Evolutionary conservation across 768 basidiomycete species (phyloP), one percentile per base, ranked within the genome.

Genomic region (Hysterangium stoloniferum): DNA sequence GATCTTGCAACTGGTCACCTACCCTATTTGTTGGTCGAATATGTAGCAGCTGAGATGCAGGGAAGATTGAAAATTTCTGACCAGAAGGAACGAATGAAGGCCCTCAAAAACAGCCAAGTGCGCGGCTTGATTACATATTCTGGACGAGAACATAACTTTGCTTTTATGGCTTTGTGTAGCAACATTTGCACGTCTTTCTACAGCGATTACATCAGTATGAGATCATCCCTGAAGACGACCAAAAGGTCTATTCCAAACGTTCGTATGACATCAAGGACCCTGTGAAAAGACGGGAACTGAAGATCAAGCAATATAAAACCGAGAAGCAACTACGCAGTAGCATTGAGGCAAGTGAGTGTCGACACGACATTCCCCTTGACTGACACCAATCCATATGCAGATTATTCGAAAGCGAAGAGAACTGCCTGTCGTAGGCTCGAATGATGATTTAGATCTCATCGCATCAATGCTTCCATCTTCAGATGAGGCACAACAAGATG

Each of bases 251-350:
- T 56, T 68, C 66, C 37, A 72, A 72, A 41, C 73, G 71, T 46
- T 56, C 74, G 8, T 70, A 71, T 7, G 58, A 69, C n/a, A 64
- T 82, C 43, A 65, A 59, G 8, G 86, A 97, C 63, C 76, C 83
- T 17, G 76, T 79, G 1, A 78, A 75, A 60, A 74, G 85, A 50
- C 70, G 96, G 57, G 92, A 95, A 57, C 64, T 83, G 29, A 99
- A 96, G 71, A 96, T 99, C 56, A 82, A 79, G 54, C 93, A 94
- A 62, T 97, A 80, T 65, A 82, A 84, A 65, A 77, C 79, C 51
- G 92, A 95, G 66, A 94, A 88, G 64, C 84, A 86, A 31, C 66
- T 97, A 25, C 77, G 80, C 48, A 66, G 67, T 17, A 75, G 75
- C 52, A 78, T 97, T 24, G 77, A 90, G 67, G 90, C 87, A 48